Conservation (phyloP, 1,139 yeast genomes). For the Yamadazyma membranifaciens region DNA sequence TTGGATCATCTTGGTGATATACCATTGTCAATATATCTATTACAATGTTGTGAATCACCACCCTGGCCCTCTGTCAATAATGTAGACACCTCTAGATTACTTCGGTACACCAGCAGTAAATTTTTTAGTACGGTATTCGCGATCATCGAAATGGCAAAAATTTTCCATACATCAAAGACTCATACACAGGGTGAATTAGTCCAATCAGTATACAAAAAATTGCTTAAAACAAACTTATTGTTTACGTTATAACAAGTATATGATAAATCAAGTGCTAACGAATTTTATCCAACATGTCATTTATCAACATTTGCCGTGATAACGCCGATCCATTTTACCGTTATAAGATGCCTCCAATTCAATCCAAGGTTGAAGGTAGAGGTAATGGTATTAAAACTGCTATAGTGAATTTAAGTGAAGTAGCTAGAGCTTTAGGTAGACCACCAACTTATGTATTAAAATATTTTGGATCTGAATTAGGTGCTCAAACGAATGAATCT, state of each 20-base stretch:
- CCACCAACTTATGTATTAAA: conserved; percentile 91
- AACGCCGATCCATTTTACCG: conserved; percentile 98
- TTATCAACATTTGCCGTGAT: conserved; percentile 93
- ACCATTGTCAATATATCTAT: too few species aligned
- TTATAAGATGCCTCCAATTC: conserved; percentile 97
- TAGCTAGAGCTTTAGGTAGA: conserved; percentile 91
- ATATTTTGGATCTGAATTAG: conserved; percentile 94
- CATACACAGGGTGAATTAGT: not conserved
- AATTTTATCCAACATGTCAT: conserved; percentile 56
- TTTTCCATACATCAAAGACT: not conserved
- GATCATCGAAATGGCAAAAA: conserved; percentile 5
- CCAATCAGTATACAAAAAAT: not conserved
- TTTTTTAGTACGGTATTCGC: not conserved
- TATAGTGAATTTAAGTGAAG: conserved; percentile 85
- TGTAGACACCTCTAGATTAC: too few species aligned
- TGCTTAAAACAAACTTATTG: not conserved
- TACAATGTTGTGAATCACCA: too few species aligned
- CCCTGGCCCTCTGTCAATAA: too few species aligned
- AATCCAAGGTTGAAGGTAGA: conserved; percentile 96
- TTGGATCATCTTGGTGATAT: too few species aligned
- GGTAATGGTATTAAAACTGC: conserved; percentile 99
- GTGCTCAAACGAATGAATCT: conserved; percentile 89
- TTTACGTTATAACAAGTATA: conserved; percentile 4
- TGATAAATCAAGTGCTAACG: conserved; percentile 7
- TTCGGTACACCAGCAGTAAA: conserved; percentile 1